phyloP scores from a whole-genome alignment of 2,329 filamentous ascomycete species.

The Cladosporium sp. region DNA sequence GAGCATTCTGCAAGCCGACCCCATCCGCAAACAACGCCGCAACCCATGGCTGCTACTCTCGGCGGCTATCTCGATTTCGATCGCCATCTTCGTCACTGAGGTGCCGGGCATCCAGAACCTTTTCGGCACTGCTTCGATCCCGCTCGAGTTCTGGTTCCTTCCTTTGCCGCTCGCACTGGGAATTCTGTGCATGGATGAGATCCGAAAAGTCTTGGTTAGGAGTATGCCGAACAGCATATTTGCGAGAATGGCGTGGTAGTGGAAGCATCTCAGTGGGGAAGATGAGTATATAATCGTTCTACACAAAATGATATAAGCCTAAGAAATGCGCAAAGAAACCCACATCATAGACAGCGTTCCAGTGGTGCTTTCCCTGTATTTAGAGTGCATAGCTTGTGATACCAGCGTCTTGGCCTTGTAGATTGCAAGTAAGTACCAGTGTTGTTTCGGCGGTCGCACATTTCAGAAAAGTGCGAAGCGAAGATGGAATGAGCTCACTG shows the following conservation, averaged over 20 bases:
- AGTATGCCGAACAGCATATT: conserved; percentile 49
- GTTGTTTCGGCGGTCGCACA: background rate
- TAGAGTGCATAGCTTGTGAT: background rate
- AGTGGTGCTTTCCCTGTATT: background rate
- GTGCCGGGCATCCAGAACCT: conserved; percentile 53
- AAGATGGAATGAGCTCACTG: background rate
- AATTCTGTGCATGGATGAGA: conserved; percentile 56
- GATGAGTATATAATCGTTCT: background rate
- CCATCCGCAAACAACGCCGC: conserved; percentile 46
- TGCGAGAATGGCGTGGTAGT: conserved; percentile 54
- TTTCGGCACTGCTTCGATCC: conserved; percentile 54
- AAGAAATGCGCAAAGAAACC: too few species aligned
- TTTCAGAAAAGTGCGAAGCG: background rate
- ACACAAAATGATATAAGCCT: too few species aligned
- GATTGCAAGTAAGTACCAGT: background rate
- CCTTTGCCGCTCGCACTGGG: conserved; percentile 55
- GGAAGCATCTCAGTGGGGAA: background rate
- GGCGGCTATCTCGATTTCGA: conserved; percentile 51
- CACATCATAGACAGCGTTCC: too few species aligned
- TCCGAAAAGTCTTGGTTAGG: conserved; percentile 54
- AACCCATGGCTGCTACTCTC: conserved; percentile 48
- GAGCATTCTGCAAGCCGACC: conserved; percentile 56
- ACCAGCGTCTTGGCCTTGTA: background rate
- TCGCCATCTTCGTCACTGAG: conserved; percentile 58
- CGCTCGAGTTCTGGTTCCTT: conserved; percentile 56